Base-by-base conservation (phyloP, 2,329 filamentous ascomycete genomes). In the Didymella pinodella region DNA sequence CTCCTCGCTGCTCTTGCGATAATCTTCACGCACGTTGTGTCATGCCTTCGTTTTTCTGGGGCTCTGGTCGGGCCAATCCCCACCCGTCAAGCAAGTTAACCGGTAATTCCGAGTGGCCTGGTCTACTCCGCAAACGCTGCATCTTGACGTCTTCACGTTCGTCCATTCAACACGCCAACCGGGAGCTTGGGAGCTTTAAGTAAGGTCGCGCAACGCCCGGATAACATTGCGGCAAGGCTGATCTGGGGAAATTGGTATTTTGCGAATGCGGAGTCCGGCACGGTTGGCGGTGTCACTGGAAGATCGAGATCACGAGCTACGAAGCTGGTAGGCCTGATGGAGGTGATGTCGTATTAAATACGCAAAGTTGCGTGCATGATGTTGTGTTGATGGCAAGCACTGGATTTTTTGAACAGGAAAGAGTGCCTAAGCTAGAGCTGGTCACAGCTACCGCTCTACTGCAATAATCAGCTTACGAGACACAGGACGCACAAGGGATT, bases 21-120 rank as follows among this genome's bases (percentile, higher is more conserved):
- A 41, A 41, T 28, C 46, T 59, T 31, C 41, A 58, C 49, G 49
- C 38, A 48, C 32, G 25, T 20, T 50, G 11, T 50, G 50, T 54
- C 40, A 51, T 54, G 46, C 41, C 46, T 38, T 50, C 28, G 46
- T 47, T 41, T 47, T 41, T 47, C 50, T 51, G 51, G 41, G 25
- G 31, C 25, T 34, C 38, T 32, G 50, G 56, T 50, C 50, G 46
- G 25, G 22, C 28, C 25, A 47, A 44, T 47, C 47, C 56, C 56
- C 41, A 50, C 56, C 26, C 40, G 56, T 54, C 50, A 54, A 47
- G 51, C 26, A 54, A 28, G 50, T 51, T 54, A 59, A 51, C 56
- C 56, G 56, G 50, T 43, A 49, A 40, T 46, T 59, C 56, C 56
- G 56, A 59, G 29, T 59, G 50, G 56, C 20, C 28, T 59, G 28